Base-by-base conservation (phyloP, 805 yeast genomes). In the Candida montana region DNA sequence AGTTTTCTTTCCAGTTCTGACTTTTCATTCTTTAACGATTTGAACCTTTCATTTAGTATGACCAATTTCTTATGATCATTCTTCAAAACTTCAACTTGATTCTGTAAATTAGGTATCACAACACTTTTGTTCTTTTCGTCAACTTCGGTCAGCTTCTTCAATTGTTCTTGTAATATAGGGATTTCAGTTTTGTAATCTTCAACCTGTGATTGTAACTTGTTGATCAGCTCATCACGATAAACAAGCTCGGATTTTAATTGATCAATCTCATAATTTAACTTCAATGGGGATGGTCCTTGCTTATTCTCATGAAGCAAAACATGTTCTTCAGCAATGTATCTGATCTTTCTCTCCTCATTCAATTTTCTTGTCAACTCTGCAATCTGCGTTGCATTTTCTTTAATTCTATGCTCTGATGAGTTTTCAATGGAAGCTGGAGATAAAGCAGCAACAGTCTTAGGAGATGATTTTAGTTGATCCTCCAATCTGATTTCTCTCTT, bases 241-340 rank as follows among this genome's bases (percentile, higher is more conserved):
- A 70, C 58, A 24, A 79, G 51, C 43, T 71, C 72, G 31, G 69
- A 59, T 51, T 68, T 71, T 43, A 82, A 52, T 38, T 72, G 75
- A 5, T 79, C 70, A 45, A 78, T 75, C 44, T 77, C 78, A 50
- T 75, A 74, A 28, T 74, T 71, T 45, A 81, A 55, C 39, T 79
- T 79, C 24, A 79, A 63, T 15, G 78, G 63, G 38, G 77, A 69
- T 23, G 85, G 81, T 23, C 67, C 57, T 38, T 64, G 62, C 10
- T 79, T 77, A 49, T 73, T 66, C 47, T 79, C 84, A 46, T 69
- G 57, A 29, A 79, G 58, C 27, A 83, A 54, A 0, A 81, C 75
- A 49, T 81, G 80, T 47, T 83, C 90, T 52, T 84, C 93, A 23
- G 87, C 80, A 23, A 81, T 75, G 49, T 74, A 79, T 39, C 95